phyloP scores from a whole-genome alignment of 495 filamentous ascomycete genomes.

The Aspergillus carlsbadensis region DNA sequence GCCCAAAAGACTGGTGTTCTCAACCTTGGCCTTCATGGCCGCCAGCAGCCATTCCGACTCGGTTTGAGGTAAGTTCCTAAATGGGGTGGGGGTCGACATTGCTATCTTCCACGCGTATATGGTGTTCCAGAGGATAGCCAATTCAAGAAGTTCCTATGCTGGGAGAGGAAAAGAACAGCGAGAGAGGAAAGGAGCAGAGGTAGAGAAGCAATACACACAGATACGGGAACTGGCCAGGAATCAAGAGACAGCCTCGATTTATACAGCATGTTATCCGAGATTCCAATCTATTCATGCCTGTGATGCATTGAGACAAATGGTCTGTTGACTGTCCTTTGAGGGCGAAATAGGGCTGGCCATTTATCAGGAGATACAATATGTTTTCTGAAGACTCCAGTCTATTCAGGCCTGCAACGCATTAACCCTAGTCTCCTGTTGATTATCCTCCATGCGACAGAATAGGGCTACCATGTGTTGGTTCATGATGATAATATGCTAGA shows the following conservation, averaged over 20 bases:
- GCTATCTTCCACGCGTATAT: neutral
- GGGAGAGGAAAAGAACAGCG: neutral
- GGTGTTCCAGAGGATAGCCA: neutral
- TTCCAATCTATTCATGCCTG: too few relatives aligned
- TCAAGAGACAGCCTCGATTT: too few relatives aligned
- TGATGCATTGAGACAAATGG: too few relatives aligned
- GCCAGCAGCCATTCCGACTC: neutral
- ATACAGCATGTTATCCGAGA: too few relatives aligned
- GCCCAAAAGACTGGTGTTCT: neutral
- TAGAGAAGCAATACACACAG: neutral
- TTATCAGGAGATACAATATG: neutral
- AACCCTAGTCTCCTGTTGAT: neutral
- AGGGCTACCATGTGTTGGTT: neutral
- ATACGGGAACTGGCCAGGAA: too few relatives aligned
- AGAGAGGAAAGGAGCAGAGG: neutral
- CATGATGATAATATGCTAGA: neutral
- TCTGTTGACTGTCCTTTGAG: too few relatives aligned
- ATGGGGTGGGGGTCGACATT: neutral
- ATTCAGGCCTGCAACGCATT: neutral
- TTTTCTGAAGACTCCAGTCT: neutral
- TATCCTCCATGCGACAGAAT: neutral
- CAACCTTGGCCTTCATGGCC: neutral
- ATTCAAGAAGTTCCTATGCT: too few relatives aligned
- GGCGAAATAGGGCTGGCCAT: neutral
- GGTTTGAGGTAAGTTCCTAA: neutral